Conservation (phyloP, 352 stramenopile species). For the Phytopythium delawarense region DNA sequence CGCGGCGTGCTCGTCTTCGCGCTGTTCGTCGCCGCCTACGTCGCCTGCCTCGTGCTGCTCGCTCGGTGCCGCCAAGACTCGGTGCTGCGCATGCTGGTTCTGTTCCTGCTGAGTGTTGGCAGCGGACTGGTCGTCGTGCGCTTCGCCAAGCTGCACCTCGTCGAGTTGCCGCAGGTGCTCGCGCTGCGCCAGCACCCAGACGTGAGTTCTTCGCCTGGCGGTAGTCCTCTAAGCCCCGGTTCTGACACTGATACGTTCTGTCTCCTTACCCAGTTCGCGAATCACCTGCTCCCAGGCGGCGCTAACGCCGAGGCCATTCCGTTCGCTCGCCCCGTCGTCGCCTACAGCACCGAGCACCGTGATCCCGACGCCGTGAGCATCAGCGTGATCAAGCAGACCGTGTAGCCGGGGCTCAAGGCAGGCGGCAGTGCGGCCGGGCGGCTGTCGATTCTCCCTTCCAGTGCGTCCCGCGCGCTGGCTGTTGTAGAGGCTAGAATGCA, state of each 20-base stretch:
- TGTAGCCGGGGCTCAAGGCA: neutral
- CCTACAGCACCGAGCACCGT: conserved; percentile 29
- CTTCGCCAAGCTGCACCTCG: conserved; percentile 64
- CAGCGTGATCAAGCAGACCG: conserved; percentile 14
- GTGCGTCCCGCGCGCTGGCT: neutral
- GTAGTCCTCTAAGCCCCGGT: neutral
- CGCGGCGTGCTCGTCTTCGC: conserved; percentile 31
- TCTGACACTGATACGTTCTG: neutral
- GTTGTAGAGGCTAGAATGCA: neutral
- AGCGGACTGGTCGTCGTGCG: conserved; percentile 63
- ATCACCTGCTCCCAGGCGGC: conserved; percentile 22
- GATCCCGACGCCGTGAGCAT: conserved; percentile 11
- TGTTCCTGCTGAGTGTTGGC: conserved; percentile 54
- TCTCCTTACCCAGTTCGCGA: conserved; percentile 38
- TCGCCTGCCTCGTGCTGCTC: conserved; percentile 33
- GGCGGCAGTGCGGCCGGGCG: neutral
- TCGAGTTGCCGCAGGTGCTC: conserved; percentile 71
- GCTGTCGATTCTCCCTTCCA: neutral
- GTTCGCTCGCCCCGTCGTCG: conserved; percentile 48
- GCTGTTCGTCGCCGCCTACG: conserved; percentile 49
- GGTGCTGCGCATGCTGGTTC: conserved; percentile 37
- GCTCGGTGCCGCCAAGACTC: conserved; percentile 23
- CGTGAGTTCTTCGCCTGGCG: conserved; percentile 21
- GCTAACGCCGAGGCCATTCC: conserved; percentile 38
- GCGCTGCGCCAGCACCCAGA: conserved; percentile 57